Evolutionary conservation across 2,329 filamentous ascomycete species (phyloP).

Genomic region (Exophiala aquamarina): DNA sequence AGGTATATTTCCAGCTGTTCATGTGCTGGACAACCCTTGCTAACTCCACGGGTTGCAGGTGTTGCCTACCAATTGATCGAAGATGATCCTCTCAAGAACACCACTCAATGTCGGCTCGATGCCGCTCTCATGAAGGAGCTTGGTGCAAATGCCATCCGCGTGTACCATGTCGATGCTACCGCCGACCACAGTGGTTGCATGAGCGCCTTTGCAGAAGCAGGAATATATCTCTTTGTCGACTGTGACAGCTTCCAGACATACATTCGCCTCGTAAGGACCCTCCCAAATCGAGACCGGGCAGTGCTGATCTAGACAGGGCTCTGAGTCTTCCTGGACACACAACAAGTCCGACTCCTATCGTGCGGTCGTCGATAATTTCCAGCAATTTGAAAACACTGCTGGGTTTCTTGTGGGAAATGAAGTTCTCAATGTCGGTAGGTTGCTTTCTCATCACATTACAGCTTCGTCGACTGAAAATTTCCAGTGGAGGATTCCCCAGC

Average conservation of each 20-base stretch:
- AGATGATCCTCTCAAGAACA: constrained; percentile 74
- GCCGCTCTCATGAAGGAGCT: constrained; percentile 74
- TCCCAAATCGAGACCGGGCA: not conserved
- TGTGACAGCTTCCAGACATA: constrained; percentile 58
- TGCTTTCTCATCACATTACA: not conserved
- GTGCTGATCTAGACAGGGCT: constrained; percentile 39
- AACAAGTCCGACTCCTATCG: constrained; percentile 68
- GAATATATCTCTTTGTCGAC: constrained; percentile 83
- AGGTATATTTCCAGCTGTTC: constrained; percentile 50
- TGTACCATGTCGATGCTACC: constrained; percentile 78
- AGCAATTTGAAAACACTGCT: constrained; percentile 74
- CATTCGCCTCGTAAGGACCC: constrained; percentile 39
- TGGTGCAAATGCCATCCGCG: constrained; percentile 79
- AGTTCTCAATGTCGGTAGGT: constrained; percentile 61
- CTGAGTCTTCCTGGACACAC: constrained; percentile 68
- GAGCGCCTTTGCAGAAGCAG: constrained; percentile 72
- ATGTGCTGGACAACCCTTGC: not conserved
- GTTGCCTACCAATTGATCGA: constrained; percentile 69
- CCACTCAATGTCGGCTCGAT: constrained; percentile 74
- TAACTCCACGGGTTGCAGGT: constrained; percentile 47
- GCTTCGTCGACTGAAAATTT: constrained; percentile 16
- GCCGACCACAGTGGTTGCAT: constrained; percentile 78
- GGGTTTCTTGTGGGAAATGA: constrained; percentile 90
- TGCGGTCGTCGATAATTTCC: constrained; percentile 74
- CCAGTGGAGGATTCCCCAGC: constrained; percentile 55